These are phyloP conservation scores for Trifolium pratense DNA, from an alignment of 306 rosid species.

Conservation along the genomic window DNA sequence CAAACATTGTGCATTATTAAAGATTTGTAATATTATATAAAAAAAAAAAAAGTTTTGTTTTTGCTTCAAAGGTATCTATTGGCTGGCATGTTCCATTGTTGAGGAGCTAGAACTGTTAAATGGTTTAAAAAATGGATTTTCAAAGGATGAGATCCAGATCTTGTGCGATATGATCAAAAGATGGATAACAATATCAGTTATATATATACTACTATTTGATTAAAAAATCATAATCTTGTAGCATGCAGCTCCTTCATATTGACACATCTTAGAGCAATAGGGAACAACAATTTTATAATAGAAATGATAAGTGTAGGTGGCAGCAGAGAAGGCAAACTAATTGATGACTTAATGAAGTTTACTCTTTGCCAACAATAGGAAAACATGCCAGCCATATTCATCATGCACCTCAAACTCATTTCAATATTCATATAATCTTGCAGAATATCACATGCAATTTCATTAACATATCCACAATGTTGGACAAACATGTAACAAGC, in stretches of 20 bases:
- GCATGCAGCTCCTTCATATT: too few relatives aligned
- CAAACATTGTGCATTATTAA: conserved; percentile 44
- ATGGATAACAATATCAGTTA: neutral
- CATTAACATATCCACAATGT: conserved; percentile 33
- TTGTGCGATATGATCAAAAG: neutral
- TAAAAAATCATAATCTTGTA: too few relatives aligned
- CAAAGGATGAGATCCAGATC: neutral
- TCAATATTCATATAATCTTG: neutral
- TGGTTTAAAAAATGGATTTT: conserved; percentile 12
- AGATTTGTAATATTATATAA: neutral
- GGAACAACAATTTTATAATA: too few relatives aligned
- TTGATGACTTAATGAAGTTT: conserved; percentile 42
- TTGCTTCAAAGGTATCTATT: conserved; percentile 27
- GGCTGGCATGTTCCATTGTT: conserved; percentile 42
- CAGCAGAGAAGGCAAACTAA: conserved; percentile 43
- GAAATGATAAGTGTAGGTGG: conserved; percentile 38
- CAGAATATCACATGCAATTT: conserved; percentile 36
- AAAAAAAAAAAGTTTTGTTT: neutral
- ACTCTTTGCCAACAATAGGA: conserved; percentile 31
- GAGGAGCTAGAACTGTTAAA: conserved; percentile 12
- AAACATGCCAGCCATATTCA: conserved; percentile 39
- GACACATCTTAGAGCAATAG: too few relatives aligned
- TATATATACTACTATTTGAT: too few relatives aligned
- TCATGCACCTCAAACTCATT: conserved; percentile 22
- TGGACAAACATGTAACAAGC: conserved; percentile 46